Base-by-base conservation (phyloP, 1,284 basidiomycete genomes). In the Sanguinoderma infundibulare region DNA sequence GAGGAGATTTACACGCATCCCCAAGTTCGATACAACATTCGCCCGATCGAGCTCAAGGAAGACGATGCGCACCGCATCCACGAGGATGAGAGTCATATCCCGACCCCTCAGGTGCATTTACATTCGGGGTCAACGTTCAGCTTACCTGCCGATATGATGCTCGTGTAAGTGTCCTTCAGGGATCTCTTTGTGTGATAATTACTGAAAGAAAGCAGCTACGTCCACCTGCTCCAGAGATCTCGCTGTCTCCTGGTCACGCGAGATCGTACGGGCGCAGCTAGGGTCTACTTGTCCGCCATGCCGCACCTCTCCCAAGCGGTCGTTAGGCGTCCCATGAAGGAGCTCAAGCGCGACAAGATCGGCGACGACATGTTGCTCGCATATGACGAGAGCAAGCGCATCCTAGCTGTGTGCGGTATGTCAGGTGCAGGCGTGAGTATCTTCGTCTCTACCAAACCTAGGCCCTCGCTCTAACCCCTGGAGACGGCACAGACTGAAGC, bases 341-440 rank as follows among this genome's bases (percentile, higher is more conserved):
- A 32, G 0, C 68, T 86, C 9, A 72, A 79, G 49, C 75, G 74
- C 9, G 78, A 80, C 58, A 83, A 80, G 63, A 75, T 84, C 2
- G 85, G 83, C 0, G 67, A 73, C 0, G 67, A 80, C 7, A 74
- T 78, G 39, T 15, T 81, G 4, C 55, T 86, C 3, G 74, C 84
- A 0, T 85, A 79, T 57, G 82, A 87, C 42, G 85, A 87, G 65
- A 67, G 68, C 7, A 83, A 80, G 63, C 77, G 79, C 0, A 77
- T 78, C 69, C 67, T 87, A 15, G 77, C 76, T 0, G 61, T 87
- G 0, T 82, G 81, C 38, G 74, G 76, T 9, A 66, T 74, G 0
- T 73, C 76, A 2, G 80, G 59, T 32, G 20, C 20, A 5, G 26
- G 40, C 36, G 22, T 30, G n/a, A 47, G 32, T 28, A n/a, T 10